These are phyloP conservation scores for Linum lewisii DNA, from an alignment of 345 rosid species.

Conservation along the genomic window DNA sequence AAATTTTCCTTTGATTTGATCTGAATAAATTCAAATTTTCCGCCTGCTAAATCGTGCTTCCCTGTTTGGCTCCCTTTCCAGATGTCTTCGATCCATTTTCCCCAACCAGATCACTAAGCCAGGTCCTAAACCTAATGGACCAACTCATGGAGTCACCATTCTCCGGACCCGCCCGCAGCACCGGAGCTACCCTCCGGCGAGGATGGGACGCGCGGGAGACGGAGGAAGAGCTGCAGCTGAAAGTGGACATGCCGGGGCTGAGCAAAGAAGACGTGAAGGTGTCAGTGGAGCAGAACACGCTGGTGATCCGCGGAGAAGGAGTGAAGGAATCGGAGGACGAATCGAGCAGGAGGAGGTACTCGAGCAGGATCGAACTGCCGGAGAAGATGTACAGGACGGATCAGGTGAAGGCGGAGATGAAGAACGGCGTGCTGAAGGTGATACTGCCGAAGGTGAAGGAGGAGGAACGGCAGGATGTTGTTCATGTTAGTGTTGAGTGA, in stretches of 20 bases:
- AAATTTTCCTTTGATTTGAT: no score
- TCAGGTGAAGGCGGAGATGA: conserved; percentile 80
- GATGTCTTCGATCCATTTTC: conserved; percentile 38
- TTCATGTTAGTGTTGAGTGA: conserved; percentile 36
- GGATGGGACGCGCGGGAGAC: conserved; percentile 51
- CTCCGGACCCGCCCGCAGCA: conserved; percentile 23
- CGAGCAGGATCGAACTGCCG: conserved; percentile 39
- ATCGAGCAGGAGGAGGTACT: conserved; percentile 33
- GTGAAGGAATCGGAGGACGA: conserved; percentile 32
- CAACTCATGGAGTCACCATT: conserved; percentile 41
- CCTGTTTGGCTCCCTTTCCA: not conserved
- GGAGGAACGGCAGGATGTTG: conserved; percentile 41
- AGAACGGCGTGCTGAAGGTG: conserved; percentile 70
- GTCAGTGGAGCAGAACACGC: conserved; percentile 43
- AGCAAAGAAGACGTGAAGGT: conserved; percentile 46
- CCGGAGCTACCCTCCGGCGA: conserved; percentile 27
- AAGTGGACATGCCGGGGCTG: conserved; percentile 52
- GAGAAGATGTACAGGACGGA: conserved; percentile 30
- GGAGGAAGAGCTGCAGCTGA: conserved; percentile 23
- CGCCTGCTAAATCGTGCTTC: no score
- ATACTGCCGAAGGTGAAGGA: conserved; percentile 68
- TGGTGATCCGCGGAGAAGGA: conserved; percentile 51
- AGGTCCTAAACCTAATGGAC: conserved; percentile 60
- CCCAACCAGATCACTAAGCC: conserved; percentile 51
- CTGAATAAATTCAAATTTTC: no score